Base-by-base conservation (phyloP, 768 basidiomycete species). In the Basidioascus undulatus region DNA sequence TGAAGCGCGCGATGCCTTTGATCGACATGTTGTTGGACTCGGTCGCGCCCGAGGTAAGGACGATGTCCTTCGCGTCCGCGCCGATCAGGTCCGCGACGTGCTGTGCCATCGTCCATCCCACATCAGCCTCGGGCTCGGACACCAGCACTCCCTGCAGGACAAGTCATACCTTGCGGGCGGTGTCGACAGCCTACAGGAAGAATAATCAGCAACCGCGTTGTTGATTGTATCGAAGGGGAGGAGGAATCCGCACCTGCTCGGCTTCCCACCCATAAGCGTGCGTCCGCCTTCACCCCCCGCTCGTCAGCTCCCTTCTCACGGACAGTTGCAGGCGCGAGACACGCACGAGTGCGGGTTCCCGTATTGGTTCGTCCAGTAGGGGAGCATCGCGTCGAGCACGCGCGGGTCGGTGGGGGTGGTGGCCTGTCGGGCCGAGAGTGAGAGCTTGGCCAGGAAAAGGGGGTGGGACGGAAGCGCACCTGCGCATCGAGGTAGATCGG, bases 181-280 rank as follows among this genome's bases (percentile, higher is more conserved):
- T 72, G 55, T 96, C 92, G 6, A 92, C 81, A 0, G 78, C 92
- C 53, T 75, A 67, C n/a, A n/a, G n/a, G n/a, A n/a, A n/a, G n/a
- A n/a, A n/a, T n/a, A n/a, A n/a, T n/a, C n/a, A n/a, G n/a, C n/a
- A n/a, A n/a, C n/a, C n/a, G n/a, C n/a, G n/a, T n/a, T n/a, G n/a
- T n/a, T n/a, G n/a, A n/a, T n/a, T n/a, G n/a, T n/a, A n/a, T n/a
- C n/a, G n/a, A n/a, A n/a, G n/a, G n/a, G n/a, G n/a, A n/a, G n/a
- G n/a, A n/a, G n/a, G n/a, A n/a, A n/a, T n/a, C n/a, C n/a, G n/a
- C n/a, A n/a, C n/a, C n/a, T n/a, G n/a, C 53, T 98, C 92, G 6
- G 89, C 83, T 61, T 98, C 92, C 92, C 92, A 98, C 4, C 92
- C 92, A 57, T 96, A 98, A 1, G 92, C 84, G 59, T 98, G 92